Evolutionary conservation across 257 asterid species (phyloP), one percentile per base, ranked within the genome.

Genomic region (Avicennia marina): DNA sequence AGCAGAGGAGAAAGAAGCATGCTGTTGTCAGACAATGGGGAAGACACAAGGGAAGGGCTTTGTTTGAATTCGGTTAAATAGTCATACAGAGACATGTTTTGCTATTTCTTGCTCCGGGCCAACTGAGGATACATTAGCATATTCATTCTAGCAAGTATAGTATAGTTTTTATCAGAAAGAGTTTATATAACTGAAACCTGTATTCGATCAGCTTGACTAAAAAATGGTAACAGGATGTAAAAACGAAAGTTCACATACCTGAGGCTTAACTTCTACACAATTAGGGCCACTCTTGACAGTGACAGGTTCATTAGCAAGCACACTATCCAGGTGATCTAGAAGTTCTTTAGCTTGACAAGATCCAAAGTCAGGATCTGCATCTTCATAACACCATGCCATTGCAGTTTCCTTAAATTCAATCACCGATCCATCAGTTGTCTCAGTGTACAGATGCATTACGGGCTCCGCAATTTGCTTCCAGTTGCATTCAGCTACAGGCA

Each of bases 381-480:
- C 96, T 75, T 85, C 96, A 7, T 88, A 88, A 56, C 82, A 78
- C 96, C 96, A 88, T 32, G 75, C 90, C 95, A 88, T 81, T 7
- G 90, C 82, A 12, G 94, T 85, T 72, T 88, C 96, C 66, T 83
- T 85, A 39, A 59, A 56, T 47, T 88, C 96, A 58, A 88, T 85
- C 50, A 74, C 78, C 12, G 96, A 88, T 47, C 96, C 96, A 55
- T 88, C 96, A 2, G 96, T 88, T 4, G 96, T 81, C 74, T 88
- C 96, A 0, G 94, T 85, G 72, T 88, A 88, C 18, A 85, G 93
- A 22, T 70, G 81, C 96, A 88, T 88, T 1, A 88, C 95, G 0
- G 96, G 96, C 71, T 85, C 95, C 0, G 88, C 95, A 49, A 88
- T 88, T 74, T 88, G 95, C 75, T 82, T 88, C 96, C 96, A 88